phyloP scores from a whole-genome alignment of 2,329 filamentous ascomycete species.

The Alternaria dauci region DNA sequence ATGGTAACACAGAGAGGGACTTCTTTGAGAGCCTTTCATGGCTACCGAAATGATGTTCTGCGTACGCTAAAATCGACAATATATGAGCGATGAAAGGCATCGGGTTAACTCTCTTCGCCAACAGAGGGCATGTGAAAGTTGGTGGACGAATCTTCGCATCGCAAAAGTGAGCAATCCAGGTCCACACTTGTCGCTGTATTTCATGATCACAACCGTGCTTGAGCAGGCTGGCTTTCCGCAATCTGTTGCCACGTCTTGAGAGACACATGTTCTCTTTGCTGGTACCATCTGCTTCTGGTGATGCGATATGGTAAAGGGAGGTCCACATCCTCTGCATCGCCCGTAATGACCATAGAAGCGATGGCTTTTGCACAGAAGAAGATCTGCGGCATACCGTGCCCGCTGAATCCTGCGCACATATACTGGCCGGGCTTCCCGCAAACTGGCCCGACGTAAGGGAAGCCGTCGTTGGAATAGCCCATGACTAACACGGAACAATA shows the following conservation, averaged over 20 bases:
- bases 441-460: conserved; percentile 20
- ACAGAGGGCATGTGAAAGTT: neutral
- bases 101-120: neutral
- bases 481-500: conserved; percentile 12
- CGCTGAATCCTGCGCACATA: conserved; percentile 29
- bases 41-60: conserved; percentile 2
- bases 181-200: neutral
- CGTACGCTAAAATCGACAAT: neutral
- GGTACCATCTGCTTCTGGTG: conserved; percentile 11
- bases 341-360: conserved; percentile 29
- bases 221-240: neutral
- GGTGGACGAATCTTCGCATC: neutral
- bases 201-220: conserved; percentile 6
- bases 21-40: conserved; percentile 17
- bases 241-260: conserved; percentile 12
- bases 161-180: neutral
- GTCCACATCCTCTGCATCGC: conserved; percentile 12
- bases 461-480: conserved; percentile 25
- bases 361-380: conserved; percentile 52
- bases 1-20: conserved; percentile 13
- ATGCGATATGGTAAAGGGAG: conserved; percentile 18
- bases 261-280: conserved; percentile 13
- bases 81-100: neutral
- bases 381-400: conserved; percentile 31
- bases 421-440: conserved; percentile 19